Evolutionary conservation across 2,329 filamentous ascomycete species (phyloP).

Genomic region (Neopestalotiopsis clavispora): DNA sequence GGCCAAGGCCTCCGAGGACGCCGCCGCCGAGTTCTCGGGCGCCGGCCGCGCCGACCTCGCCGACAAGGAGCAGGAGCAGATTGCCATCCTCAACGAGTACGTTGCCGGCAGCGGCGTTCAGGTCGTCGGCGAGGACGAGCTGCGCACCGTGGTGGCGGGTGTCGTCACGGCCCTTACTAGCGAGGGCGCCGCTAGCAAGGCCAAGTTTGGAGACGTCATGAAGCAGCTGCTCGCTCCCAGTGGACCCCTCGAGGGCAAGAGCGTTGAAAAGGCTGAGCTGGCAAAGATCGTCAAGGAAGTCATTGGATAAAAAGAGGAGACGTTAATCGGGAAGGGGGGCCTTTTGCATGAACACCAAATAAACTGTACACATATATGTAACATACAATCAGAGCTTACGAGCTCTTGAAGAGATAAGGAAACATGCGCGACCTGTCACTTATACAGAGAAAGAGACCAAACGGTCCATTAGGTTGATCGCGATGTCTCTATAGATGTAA

Average conservation of each 20-base stretch:
- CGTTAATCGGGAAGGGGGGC: neutral
- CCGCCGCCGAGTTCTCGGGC: constrained; percentile 65
- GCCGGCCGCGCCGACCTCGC: constrained; percentile 72
- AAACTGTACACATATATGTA: constrained; percentile 6
- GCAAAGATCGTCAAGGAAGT: constrained; percentile 64
- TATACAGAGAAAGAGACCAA: too few relatives aligned
- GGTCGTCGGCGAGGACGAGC: constrained; percentile 61
- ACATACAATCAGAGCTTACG: neutral
- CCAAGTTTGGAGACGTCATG: constrained; percentile 65
- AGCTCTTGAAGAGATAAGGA: neutral
- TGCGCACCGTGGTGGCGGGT: constrained; percentile 56
- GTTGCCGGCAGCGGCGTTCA: constrained; percentile 62
- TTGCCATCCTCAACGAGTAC: constrained; percentile 70
- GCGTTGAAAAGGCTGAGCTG: constrained; percentile 66
- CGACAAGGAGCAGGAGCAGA: constrained; percentile 71
- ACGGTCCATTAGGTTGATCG: too few relatives aligned
- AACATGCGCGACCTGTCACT: neutral
- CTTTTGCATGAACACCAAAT: neutral
- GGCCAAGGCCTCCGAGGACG: constrained; percentile 60
- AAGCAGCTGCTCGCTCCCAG: constrained; percentile 60
- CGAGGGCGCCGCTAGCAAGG: constrained; percentile 49
- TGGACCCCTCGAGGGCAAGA: constrained; percentile 63
- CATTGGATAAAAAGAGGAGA: constrained; percentile 14
- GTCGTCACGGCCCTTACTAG: constrained; percentile 56
- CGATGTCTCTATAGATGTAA: too few relatives aligned